Conservation (phyloP, 1,284 basidiomycete species). For the Termitomyces sp. region DNA sequence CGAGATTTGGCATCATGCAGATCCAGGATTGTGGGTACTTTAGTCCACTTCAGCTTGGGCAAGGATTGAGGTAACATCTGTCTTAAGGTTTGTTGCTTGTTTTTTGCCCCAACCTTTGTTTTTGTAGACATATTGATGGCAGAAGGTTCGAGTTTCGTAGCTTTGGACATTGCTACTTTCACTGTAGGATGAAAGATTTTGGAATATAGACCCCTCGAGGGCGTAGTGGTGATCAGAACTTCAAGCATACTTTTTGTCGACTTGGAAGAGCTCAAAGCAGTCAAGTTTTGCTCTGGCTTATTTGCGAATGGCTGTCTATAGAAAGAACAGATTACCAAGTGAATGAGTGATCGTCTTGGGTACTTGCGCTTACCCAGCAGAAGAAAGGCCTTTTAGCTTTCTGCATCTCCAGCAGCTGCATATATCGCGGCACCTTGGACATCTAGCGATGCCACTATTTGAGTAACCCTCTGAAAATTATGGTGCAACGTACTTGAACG, state of each 20-base stretch:
- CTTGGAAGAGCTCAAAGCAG: background rate
- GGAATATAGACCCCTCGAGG: background rate
- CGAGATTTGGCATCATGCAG: constrained; percentile 50
- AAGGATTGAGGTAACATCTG: constrained; percentile 25
- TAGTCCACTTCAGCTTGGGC: constrained; percentile 44
- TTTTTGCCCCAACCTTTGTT: constrained; percentile 16
- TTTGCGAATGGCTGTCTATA: background rate
- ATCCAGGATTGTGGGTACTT: constrained; percentile 39
- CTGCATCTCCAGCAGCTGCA: constrained; percentile 66
- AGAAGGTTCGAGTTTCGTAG: background rate
- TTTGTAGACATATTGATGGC: constrained; percentile 1
- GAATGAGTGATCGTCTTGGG: background rate
- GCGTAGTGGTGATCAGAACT: constrained; percentile 7
- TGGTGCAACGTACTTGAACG: constrained; percentile 43
- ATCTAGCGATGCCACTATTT: constrained; percentile 34
- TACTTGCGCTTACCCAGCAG: constrained; percentile 44
- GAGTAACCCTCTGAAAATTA: background rate
- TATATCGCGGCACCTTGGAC: constrained; percentile 57
- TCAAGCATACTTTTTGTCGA: background rate
- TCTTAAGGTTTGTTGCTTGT: constrained; percentile 18
- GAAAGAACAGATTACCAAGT: background rate
- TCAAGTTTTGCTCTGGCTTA: background rate
- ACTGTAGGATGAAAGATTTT: background rate
- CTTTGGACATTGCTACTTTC: background rate
- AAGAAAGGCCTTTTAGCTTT: constrained; percentile 53